Base-by-base conservation (phyloP, 345 rosid species). In the Syzygium jambos region DNA sequence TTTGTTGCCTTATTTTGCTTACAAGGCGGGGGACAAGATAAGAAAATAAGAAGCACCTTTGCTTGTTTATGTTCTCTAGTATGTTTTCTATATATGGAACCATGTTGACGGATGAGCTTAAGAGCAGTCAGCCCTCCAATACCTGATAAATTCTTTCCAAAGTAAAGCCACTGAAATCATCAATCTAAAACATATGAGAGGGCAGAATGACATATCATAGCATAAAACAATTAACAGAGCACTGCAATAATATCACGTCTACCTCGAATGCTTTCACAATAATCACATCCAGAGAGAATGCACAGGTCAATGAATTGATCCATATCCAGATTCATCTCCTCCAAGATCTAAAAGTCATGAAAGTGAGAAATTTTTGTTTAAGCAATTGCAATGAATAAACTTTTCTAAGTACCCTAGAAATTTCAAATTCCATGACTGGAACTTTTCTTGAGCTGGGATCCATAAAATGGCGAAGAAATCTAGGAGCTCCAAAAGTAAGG, bases 261-360 rank as follows among this genome's bases (percentile, higher is more conserved):
- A 97, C 99, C 99, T 91, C 96, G 93, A 88, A 97, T 95, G 93
- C 95, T 96, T 86, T 96, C 98, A 92, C 99, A 97, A 87, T 97
- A 97, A 92, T 97, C 99, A 91, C 98, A 96, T 88, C 99, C 98
- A 51, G 98, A 97, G 85, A 97, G 97, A 90, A 97, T 97, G 89
- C 99, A 96, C 88, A 96, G 91, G 91, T 97, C 99, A 86, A 96
- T 93, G 89, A 97, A 97, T 90, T 96, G 98, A 89, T 96, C 98
- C 99, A 97, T 97, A 87, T 91, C 92, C 86, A 97, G 92, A 90
- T 94, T 90, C 89, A 97, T 93, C 88, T 93, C 98, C 91, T 95
- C 98, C 91, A 97, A 90, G 89, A 97, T 90, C 98, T 97, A 90
- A 89, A 91, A 90, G 46, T 9, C 85, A 86, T 85, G 78, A 89